A percentile compares a stretch with the other conserved stretches of the same genome.
Evolutionary conservation across 2,329 filamentous ascomycete genomes (phyloP).

Genomic region (Apiospora aurea): DNA sequence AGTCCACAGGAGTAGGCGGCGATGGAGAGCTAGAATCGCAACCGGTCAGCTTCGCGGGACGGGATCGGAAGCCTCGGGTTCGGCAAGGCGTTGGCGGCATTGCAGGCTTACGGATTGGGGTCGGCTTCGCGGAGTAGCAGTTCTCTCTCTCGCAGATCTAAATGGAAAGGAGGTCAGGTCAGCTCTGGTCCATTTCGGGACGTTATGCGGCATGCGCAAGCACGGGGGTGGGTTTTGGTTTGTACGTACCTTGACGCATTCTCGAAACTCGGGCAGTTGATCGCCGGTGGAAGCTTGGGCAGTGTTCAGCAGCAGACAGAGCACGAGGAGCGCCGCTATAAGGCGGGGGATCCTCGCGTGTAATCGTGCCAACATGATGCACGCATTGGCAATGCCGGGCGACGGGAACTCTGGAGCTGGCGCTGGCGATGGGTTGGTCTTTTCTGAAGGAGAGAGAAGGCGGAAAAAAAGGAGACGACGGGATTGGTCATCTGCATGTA

Average conservation of each 20-base stretch:
- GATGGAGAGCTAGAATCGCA: conserved; percentile 71
- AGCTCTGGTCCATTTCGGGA: neutral
- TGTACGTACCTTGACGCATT: conserved; percentile 79
- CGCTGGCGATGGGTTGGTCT: neutral
- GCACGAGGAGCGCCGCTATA: conserved; percentile 27
- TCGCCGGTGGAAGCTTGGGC: conserved; percentile 81
- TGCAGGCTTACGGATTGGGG: conserved; percentile 68
- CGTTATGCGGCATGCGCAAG: neutral
- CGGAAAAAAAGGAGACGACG: neutral
- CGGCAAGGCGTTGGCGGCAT: conserved; percentile 28
- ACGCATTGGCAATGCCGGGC: conserved; percentile 23
- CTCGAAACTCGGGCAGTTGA: conserved; percentile 81
- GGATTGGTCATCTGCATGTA: conserved; percentile 2
- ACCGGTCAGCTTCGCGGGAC: conserved; percentile 28
- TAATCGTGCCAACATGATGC: conserved; percentile 26
- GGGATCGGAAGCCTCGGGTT: conserved; percentile 29
- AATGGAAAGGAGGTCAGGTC: neutral
- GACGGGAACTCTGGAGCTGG: neutral
- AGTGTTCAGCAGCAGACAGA: conserved; percentile 45
- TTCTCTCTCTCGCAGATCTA: conserved; percentile 84
- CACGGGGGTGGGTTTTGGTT: neutral
- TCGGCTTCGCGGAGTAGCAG: conserved; percentile 68
- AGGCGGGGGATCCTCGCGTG: conserved; percentile 25
- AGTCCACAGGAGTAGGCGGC: conserved; percentile 88
- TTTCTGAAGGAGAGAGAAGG: neutral